These are phyloP conservation scores for Aspergillus kassunensis DNA, from an alignment of 495 filamentous ascomycete species.

Conservation along the genomic window DNA sequence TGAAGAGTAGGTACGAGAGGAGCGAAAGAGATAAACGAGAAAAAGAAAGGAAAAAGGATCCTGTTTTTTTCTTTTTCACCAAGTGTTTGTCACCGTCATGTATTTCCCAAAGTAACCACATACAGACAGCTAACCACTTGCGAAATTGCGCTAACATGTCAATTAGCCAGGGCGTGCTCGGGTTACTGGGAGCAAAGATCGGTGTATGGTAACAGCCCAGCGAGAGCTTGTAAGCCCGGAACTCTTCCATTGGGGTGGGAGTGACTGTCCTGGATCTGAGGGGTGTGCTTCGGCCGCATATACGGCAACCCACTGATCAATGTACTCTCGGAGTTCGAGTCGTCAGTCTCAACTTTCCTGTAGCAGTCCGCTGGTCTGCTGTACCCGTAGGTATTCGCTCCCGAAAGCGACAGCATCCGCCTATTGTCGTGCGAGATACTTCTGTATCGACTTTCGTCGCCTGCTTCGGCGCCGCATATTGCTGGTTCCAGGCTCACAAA, in stretches of 20 bases:
- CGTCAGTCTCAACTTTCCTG: constrained; percentile 15
- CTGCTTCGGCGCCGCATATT: constrained; percentile 9
- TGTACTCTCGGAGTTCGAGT: constrained; percentile 17
- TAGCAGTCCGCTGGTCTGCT: constrained; percentile 13
- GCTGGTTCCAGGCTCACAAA: constrained; percentile 20
- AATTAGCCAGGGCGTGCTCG: constrained; percentile 16
- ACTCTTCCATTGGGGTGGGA: constrained; percentile 15
- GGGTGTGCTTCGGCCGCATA: constrained; percentile 27
- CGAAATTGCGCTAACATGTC: background rate
- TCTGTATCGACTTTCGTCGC: constrained; percentile 21
- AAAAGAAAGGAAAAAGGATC: constrained; percentile 5
- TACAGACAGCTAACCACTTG: background rate
- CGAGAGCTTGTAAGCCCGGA: constrained; percentile 19
- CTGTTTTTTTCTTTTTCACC: background rate
- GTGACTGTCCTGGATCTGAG: constrained; percentile 3
- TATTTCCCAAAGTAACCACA: background rate
- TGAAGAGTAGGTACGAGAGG: background rate
- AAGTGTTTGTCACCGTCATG: background rate
- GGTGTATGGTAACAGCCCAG: constrained; percentile 24
- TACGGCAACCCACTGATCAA: constrained; percentile 40
- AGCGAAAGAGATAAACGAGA: background rate
- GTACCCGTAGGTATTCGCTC: constrained; percentile 36
- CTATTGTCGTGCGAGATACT: constrained; percentile 21
- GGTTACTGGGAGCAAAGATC: constrained; percentile 26
- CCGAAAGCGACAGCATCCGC: constrained; percentile 23